Percentiles rank a stretch among this genome's conserved stretches.
Evolutionary conservation across 495 filamentous ascomycete species (phyloP).

Genomic region (Xylaria telfairii): DNA sequence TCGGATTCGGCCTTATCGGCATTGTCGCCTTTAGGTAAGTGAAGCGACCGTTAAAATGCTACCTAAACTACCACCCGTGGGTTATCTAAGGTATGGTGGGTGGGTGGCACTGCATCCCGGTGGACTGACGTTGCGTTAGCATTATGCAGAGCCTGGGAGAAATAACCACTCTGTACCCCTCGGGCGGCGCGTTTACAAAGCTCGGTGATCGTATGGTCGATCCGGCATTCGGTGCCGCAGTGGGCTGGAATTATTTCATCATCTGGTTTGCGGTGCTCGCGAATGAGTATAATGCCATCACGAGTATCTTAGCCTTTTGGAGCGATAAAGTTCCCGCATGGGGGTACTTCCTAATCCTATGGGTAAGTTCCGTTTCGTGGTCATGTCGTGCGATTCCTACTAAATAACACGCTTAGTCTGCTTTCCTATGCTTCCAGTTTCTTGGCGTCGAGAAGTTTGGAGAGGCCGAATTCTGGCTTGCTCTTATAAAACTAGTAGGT

Average conservation of each 20-base stretch:
- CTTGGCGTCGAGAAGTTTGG: slow-evolving; percentile 60
- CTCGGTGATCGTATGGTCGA: slow-evolving; percentile 76
- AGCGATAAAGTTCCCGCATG: slow-evolving; percentile 53
- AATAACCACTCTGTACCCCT: slow-evolving; percentile 72
- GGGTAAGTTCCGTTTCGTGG: slow-evolving; percentile 52
- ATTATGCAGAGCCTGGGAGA: slow-evolving; percentile 72
- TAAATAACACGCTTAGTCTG: slow-evolving; percentile 36
- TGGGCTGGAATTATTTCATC: slow-evolving; percentile 82
- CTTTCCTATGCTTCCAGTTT: slow-evolving; percentile 53
- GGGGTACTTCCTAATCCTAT: slow-evolving; percentile 71
- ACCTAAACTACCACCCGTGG: slow-evolving; percentile 30
- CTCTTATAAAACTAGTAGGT: slow-evolving; percentile 69
- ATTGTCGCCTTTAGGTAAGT: slow-evolving; percentile 64
- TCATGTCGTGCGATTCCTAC: neutral
- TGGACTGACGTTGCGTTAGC: slow-evolving; percentile 26
- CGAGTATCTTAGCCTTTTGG: slow-evolving; percentile 68
- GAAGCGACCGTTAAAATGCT: neutral
- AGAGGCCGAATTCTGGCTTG: slow-evolving; percentile 70
- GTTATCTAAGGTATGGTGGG: too few relatives aligned
- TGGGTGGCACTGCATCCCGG: slow-evolving; percentile 18
- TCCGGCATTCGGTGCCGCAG: slow-evolving; percentile 80
- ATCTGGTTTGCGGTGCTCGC: slow-evolving; percentile 66
- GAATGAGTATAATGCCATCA: slow-evolving; percentile 65
- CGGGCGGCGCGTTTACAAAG: slow-evolving; percentile 63
- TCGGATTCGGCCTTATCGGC: slow-evolving; percentile 70